These are phyloP conservation scores for Microsporum canis DNA, from an alignment of 2,329 filamentous ascomycete species.

Conservation along the genomic window DNA sequence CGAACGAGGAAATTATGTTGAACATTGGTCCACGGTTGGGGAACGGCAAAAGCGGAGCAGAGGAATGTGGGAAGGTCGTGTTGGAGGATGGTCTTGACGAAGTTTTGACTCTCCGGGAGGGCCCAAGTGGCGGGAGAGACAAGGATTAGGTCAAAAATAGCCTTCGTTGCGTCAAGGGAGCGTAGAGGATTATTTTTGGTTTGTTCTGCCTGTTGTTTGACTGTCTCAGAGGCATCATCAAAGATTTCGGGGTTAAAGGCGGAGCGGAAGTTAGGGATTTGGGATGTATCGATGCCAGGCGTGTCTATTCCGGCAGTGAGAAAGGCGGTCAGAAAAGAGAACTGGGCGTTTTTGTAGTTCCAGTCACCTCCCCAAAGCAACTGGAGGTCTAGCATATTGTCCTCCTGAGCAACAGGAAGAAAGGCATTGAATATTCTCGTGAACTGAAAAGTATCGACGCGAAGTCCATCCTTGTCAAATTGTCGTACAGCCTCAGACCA, in stretches of 20 bases:
- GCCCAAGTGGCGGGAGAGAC: constrained; percentile 47
- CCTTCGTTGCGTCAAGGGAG: constrained; percentile 69
- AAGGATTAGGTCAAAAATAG: constrained; percentile 53
- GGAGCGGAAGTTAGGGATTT: constrained; percentile 67
- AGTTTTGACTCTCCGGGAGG: constrained; percentile 43
- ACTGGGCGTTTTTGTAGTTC: constrained; percentile 73
- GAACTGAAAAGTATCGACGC: constrained; percentile 70
- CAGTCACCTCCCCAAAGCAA: constrained; percentile 80
- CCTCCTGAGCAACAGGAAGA: constrained; percentile 54
- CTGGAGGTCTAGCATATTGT: constrained; percentile 67
- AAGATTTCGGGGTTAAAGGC: constrained; percentile 62
- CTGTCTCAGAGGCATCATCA: constrained; percentile 46
- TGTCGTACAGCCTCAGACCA: constrained; percentile 61
- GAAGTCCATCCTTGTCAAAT: constrained; percentile 69
- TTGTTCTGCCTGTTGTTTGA: constrained; percentile 49
- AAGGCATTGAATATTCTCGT: constrained; percentile 69
- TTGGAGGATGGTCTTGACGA: constrained; percentile 51
- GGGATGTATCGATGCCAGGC: constrained; percentile 57
- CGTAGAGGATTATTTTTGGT: constrained; percentile 78
- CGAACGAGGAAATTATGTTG: constrained; percentile 40
- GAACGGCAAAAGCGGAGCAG: constrained; percentile 38
- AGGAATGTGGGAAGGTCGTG: constrained; percentile 40
- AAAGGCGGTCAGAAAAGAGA: constrained; percentile 89
- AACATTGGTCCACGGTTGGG: constrained; percentile 39
- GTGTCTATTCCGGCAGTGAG: constrained; percentile 50